Evolutionary conservation across 768 basidiomycete genomes (phyloP).

Genomic region (Pisolithus sp.): DNA sequence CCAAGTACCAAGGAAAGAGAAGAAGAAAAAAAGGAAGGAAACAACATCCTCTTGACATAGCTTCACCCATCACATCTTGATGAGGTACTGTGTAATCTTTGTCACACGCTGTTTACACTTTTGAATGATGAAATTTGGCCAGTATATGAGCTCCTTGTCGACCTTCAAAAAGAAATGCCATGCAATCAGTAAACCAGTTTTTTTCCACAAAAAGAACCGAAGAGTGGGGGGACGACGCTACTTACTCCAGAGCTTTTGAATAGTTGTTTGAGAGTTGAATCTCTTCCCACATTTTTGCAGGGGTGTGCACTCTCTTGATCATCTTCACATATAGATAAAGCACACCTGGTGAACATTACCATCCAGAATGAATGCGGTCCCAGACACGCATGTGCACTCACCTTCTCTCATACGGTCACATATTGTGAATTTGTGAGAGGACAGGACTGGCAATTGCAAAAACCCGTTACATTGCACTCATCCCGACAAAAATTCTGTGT

Average conservation of each 20-base stretch:
- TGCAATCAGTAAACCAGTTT: too few species aligned
- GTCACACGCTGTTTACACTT: slow-evolving; percentile 99
- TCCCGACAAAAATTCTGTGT: slow-evolving; percentile 99
- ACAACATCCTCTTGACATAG: slow-evolving; percentile 75
- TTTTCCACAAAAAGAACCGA: not conserved
- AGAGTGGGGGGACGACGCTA: slow-evolving; percentile 25
- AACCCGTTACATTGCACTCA: slow-evolving; percentile 96
- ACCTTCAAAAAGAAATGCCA: slow-evolving; percentile 50
- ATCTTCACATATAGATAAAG: slow-evolving; percentile 96
- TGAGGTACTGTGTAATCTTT: slow-evolving; percentile 98
- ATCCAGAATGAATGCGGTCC: not conserved
- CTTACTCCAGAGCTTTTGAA: slow-evolving; percentile 92
- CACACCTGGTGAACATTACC: slow-evolving; percentile 37
- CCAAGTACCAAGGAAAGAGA: not conserved
- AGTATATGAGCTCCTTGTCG: slow-evolving; percentile 91
- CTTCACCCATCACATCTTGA: slow-evolving; percentile 92
- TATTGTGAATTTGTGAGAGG: slow-evolving; percentile 97
- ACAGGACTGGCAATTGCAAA: slow-evolving; percentile 93
- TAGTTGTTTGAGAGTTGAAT: slow-evolving; percentile 93
- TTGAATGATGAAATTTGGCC: slow-evolving; percentile 96
- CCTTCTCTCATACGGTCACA: slow-evolving; percentile 98
- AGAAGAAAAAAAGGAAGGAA: not conserved
- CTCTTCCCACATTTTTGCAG: slow-evolving; percentile 96
- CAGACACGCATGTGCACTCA: slow-evolving; percentile 20
- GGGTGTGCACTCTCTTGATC: slow-evolving; percentile 93